Percentiles rank a stretch among this genome's conserved stretches.
Conservation (phyloP, 805 yeast genomes). For the Saccharomycopsis lassenensis region DNA sequence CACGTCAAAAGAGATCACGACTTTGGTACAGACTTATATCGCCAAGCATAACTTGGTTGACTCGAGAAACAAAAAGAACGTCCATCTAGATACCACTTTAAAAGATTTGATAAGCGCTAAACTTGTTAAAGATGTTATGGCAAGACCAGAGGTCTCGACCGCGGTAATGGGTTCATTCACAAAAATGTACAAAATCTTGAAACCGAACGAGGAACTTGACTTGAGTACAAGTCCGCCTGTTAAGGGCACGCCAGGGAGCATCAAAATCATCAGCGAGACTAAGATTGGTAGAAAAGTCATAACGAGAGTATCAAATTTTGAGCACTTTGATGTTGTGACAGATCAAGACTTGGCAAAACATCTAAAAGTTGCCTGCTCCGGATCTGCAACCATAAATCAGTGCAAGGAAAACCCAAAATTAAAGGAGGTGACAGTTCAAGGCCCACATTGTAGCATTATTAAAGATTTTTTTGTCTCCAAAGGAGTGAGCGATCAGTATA, state of each 20-base stretch:
- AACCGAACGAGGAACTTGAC: conserved; percentile 25
- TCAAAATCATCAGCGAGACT: conserved; percentile 57
- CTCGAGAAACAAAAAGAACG: conserved; percentile 38
- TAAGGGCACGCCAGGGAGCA: conserved; percentile 60
- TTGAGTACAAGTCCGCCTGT: conserved; percentile 26
- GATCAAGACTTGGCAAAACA: conserved; percentile 56
- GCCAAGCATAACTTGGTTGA: conserved; percentile 39
- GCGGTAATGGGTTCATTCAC: conserved; percentile 38
- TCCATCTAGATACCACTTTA: conserved; percentile 40
- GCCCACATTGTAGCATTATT: conserved; percentile 64
- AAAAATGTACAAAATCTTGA: conserved; percentile 38
- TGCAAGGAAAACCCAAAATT: conserved; percentile 43
- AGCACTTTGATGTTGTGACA: conserved; percentile 47
- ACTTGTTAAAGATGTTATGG: background rate
- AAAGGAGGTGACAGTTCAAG: conserved; percentile 77
- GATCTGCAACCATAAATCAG: conserved; percentile 68
- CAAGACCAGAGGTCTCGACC: conserved; percentile 5
- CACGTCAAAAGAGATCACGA: conserved; percentile 43
- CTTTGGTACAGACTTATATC: conserved; percentile 46
- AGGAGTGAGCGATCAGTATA: conserved; percentile 59
- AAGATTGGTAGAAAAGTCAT: conserved; percentile 75
- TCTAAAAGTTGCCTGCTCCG: conserved; percentile 73
- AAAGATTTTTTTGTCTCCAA: conserved; percentile 44
- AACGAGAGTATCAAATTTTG: conserved; percentile 63
- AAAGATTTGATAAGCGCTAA: background rate